Base-by-base conservation (phyloP, 495 filamentous ascomycete genomes). In the Aspergillus nidulans region DNA sequence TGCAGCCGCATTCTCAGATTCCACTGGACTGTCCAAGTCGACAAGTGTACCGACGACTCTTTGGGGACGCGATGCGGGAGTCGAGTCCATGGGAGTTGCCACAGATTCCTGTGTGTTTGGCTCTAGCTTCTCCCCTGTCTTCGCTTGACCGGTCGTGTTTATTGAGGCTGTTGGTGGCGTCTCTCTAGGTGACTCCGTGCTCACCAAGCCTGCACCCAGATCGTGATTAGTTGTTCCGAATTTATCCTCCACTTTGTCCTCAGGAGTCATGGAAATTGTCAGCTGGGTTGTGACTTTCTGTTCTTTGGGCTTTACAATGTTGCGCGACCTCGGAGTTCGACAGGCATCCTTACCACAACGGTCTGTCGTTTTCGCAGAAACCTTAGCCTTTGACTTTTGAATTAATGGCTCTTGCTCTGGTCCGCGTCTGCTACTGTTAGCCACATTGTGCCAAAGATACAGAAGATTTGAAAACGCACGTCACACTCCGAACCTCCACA, bases 1-100 rank as follows among this genome's bases (percentile, higher is more conserved):
- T 34, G 53, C 30, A 13, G 32, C 9, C 20, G 24, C 45, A 13
- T 15, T 6, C 12, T 13, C 23, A 32, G 13, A 18, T 7, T 52
- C 19, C 40, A 57, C 49, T 16, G 60, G 51, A 25, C 15, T 25
- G 21, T 32, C 51, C 10, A 65, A 25, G 47, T 65, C 63, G 24
- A 65, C 32, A 9, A 65, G 57, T 18, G 55, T 47, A 16, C 10
- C 23, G 24, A 32, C 47, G 21, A 7, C 36, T 6, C 28, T 24
- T 12, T 39, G 10, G 7, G 21, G 32, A 1, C 16, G 7, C 15
- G 34, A 8, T 19, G n/a, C 18, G 2, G 24, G 25, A 32, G 8
- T 19, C 19, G 25, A 13, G 1, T 7, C 20, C 16, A 34, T 24
- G 12, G 46, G 41, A 36, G 18, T 19, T 12, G 16, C 10, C 8